Conservation (phyloP, 345 rosid species). For the Acer saccharum region DNA sequence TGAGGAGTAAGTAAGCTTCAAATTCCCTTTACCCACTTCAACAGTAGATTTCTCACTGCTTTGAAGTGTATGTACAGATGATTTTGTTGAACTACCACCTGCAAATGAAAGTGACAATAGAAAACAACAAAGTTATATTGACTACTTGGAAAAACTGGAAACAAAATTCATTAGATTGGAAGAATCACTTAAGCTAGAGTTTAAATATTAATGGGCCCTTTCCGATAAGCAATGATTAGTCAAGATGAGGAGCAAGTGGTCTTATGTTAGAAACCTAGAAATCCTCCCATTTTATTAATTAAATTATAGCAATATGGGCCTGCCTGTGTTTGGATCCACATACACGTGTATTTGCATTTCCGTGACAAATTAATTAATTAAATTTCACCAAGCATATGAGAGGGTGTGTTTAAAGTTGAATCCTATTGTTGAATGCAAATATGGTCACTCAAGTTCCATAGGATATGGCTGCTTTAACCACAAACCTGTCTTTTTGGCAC, state of each 20-base stretch:
- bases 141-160: slow-evolving; percentile 15
- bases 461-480: slow-evolving; percentile 16
- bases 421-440: neutral
- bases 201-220: neutral
- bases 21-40: slow-evolving; percentile 71
- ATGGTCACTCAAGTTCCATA: slow-evolving; percentile 10
- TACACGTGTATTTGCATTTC: neutral
- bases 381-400: neutral
- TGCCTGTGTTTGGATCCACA: neutral
- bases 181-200: neutral
- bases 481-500: slow-evolving; percentile 63
- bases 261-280: neutral
- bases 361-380: neutral
- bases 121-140: slow-evolving; percentile 6
- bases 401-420: neutral
- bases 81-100: slow-evolving; percentile 61
- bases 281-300: neutral
- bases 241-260: neutral
- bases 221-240: neutral
- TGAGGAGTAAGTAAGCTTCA: slow-evolving; percentile 65
- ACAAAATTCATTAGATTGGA: slow-evolving; percentile 2
- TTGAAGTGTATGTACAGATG: slow-evolving; percentile 47
- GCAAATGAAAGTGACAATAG: slow-evolving; percentile 25
- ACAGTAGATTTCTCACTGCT: slow-evolving; percentile 43
- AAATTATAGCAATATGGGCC: neutral